Conservation (phyloP, 2,329 filamentous ascomycete species). For the Colletotrichum sp. region DNA sequence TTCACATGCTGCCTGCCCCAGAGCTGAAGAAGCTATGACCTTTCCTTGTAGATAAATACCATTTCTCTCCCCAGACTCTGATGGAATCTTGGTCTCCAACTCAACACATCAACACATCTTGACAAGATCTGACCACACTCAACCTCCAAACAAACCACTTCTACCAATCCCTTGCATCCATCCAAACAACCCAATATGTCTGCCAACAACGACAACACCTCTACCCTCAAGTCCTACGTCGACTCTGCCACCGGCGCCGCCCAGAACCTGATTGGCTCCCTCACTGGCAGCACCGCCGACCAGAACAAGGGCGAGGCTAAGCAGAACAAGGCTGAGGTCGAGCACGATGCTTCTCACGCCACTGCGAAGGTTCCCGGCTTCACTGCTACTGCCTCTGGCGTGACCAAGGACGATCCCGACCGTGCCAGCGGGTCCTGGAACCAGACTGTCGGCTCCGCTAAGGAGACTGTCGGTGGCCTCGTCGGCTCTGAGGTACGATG, state of each 20-base stretch:
- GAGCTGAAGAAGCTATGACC: not conserved
- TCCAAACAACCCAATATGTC: slow-evolving; percentile 15
- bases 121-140: not conserved
- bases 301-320: slow-evolving; percentile 68
- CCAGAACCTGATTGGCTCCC: slow-evolving; percentile 72
- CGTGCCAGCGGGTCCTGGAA: slow-evolving; percentile 79
- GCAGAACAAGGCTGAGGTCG: slow-evolving; percentile 67
- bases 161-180: not conserved
- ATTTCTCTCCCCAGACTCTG: not conserved
- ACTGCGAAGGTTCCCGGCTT: slow-evolving; percentile 76
- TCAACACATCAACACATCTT: not conserved
- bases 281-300: slow-evolving; percentile 76
- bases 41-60: slow-evolving; percentile 6
- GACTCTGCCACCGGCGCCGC: slow-evolving; percentile 75
- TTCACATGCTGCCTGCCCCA: slow-evolving; percentile 13
- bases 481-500: slow-evolving; percentile 71
- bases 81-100: fast-evolving
- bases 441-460: slow-evolving; percentile 86
- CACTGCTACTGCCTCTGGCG: slow-evolving; percentile 71
- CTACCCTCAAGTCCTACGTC: slow-evolving; percentile 79
- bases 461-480: slow-evolving; percentile 79
- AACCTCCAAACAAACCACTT: not conserved
- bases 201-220: slow-evolving; percentile 48
- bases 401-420: slow-evolving; percentile 74
- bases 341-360: slow-evolving; percentile 78